Base-by-base conservation (phyloP, 2,329 filamentous ascomycete genomes). In the Cladosporium sphaerospermum region DNA sequence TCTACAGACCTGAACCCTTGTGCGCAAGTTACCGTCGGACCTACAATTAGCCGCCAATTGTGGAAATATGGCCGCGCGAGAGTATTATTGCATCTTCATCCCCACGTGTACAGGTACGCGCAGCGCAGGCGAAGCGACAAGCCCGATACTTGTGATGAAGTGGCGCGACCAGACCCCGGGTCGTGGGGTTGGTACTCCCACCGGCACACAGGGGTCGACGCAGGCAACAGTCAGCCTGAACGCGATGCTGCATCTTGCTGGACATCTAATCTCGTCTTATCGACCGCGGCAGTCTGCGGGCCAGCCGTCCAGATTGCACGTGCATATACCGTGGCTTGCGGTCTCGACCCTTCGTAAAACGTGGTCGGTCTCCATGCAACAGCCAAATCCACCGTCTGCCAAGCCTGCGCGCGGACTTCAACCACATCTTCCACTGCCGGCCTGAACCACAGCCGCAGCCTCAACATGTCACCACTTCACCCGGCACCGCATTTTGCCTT, bases 271-370 rank as follows among this genome's bases (percentile, higher is more conserved):
- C n/a, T 14, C 36, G 16, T 39, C 36, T 14, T 39, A n/a, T 39
- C 16, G n/a, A 36, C 36, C 36, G 36, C 36, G 36, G 36, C 36
- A 8, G 13, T 14, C 8, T 14, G 16, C 36, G 10, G 36, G 36
- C 8, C 16, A 28, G 10, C 16, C 16, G n/a, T 9, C n/a, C 13
- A 14, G 1, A 39, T 13, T 13, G n/a, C 36, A 14, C n/a, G 47
- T 40, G 44, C 36, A 19, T 44, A 16, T 44, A 11, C 18, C 9
- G 48, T 51, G 48, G 48, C 48, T 31, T 34, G 28, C 13, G 48
- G 48, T 41, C 48, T 51, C 48, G 48, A 51, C 31, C 48, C n/a
- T 18, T 33, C 13, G 16, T n/a, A 32, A 34, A 28, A 44, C 18
- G 48, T 44, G 36, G 43, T 23, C n/a, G n/a, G 13, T 14, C 36